phyloP scores from a whole-genome alignment of 371 early-diverging fungal genomes.

The Rhizopus arrhizus region DNA sequence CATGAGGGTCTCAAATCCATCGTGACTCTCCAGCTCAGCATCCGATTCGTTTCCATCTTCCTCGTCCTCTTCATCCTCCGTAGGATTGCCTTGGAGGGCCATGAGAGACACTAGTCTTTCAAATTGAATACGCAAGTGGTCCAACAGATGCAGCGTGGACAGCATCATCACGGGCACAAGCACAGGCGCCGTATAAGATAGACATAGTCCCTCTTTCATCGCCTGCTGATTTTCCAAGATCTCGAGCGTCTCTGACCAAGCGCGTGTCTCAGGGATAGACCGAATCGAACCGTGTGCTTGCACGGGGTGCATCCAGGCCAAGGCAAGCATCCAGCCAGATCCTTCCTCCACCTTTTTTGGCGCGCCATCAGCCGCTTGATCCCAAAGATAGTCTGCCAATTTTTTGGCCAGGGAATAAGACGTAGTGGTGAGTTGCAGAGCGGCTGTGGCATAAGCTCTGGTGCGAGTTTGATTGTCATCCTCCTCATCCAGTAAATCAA shows the following conservation, averaged over 20 bases:
- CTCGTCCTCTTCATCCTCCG: not conserved
- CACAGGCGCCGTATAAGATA: constrained; percentile 40
- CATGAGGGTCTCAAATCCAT: constrained; percentile 15
- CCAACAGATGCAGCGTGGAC: constrained; percentile 38
- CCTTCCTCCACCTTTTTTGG: not conserved
- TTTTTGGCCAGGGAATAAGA: constrained; percentile 24
- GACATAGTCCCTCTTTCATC: not conserved
- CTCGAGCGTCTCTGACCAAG: constrained; percentile 37
- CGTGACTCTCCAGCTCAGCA: not conserved
- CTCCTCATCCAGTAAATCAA: constrained; percentile 40
- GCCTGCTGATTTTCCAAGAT: constrained; percentile 22
- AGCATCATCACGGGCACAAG: constrained; percentile 39
- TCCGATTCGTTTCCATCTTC: not conserved
- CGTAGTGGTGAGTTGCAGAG: constrained; percentile 35
- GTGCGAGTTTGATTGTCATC: constrained; percentile 20
- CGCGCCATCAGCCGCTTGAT: constrained; percentile 17
- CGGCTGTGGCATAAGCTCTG: constrained; percentile 48
- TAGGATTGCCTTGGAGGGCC: not conserved
- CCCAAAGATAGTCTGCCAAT: constrained; percentile 32
- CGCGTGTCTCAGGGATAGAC: constrained; percentile 29
- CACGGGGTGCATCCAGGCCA: constrained; percentile 32
- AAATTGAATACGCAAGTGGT: constrained; percentile 31
- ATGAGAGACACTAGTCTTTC: constrained; percentile 21
- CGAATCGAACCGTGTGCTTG: constrained; percentile 27
- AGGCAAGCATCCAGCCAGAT: no score